phyloP scores from a whole-genome alignment of 1,284 basidiomycete genomes.

The Heterobasidion annosum region DNA sequence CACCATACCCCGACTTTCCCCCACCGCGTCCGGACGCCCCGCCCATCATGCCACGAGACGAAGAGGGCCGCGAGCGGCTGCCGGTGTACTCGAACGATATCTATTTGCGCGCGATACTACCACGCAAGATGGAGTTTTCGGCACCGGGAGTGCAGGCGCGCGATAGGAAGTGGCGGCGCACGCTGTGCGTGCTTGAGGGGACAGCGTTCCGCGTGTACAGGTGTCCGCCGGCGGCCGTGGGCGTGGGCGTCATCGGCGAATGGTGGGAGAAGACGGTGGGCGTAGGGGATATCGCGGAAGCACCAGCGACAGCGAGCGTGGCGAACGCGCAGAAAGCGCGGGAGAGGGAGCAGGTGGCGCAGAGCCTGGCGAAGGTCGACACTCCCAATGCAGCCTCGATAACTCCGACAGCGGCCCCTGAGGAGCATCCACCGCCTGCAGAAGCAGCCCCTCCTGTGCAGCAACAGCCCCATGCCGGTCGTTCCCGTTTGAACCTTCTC shows the following conservation, averaged over 20 bases:
- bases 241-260: slow-evolving; percentile 45
- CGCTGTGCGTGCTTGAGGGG: slow-evolving; percentile 88
- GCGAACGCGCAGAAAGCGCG: slow-evolving; percentile 15
- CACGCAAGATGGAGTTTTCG: slow-evolving; percentile 92
- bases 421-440: background rate
- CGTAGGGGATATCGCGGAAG: slow-evolving; percentile 42
- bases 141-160: slow-evolving; percentile 79
- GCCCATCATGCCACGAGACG: slow-evolving; percentile 33
- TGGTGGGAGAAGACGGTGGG: slow-evolving; percentile 75
- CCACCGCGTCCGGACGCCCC: slow-evolving; percentile 15
- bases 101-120: slow-evolving; percentile 79
- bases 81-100: slow-evolving; percentile 81
- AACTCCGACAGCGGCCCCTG: background rate
- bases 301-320: slow-evolving; percentile 11
- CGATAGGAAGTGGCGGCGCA: slow-evolving; percentile 87
- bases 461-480: background rate
- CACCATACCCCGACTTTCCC: slow-evolving; percentile 35
- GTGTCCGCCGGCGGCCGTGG: slow-evolving; percentile 38
- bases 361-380: slow-evolving; percentile 14
- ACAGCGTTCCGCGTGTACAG: slow-evolving; percentile 84
- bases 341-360: slow-evolving; percentile 9
- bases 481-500: background rate
- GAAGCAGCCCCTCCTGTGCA: background rate
- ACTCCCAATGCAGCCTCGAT: background rate
- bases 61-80: slow-evolving; percentile 78